phyloP scores from a whole-genome alignment of 306 rosid species.

The Malus sieversii region DNA sequence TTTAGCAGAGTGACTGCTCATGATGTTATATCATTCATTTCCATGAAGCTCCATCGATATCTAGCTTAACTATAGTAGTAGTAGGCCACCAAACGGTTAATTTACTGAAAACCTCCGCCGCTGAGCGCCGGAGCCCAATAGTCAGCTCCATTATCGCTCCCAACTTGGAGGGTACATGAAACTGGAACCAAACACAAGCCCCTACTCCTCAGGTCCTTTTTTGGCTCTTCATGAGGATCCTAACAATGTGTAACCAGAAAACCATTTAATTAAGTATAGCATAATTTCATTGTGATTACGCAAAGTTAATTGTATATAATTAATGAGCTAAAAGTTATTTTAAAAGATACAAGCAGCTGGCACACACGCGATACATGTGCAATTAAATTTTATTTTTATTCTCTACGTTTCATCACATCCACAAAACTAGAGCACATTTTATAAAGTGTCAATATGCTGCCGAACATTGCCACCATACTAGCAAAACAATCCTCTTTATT shows the following conservation, averaged over 20 bases:
- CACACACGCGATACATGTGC: too few relatives aligned
- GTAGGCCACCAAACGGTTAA: conserved; percentile 5
- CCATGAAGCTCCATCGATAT: conserved; percentile 24
- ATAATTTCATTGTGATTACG: not conserved
- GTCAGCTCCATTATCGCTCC: conserved; percentile 94
- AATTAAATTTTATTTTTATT: too few relatives aligned
- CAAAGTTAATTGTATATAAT: too few relatives aligned
- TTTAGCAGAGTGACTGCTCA: conserved; percentile 97
- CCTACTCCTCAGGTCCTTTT: conserved; percentile 84
- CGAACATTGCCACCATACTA: too few relatives aligned
- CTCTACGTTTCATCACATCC: too few relatives aligned
- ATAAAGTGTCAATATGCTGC: too few relatives aligned
- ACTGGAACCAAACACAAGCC: conserved; percentile 97
- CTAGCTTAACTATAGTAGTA: not conserved
- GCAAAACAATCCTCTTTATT: too few relatives aligned
- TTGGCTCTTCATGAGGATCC: conserved; percentile 55
- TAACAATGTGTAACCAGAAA: not conserved
- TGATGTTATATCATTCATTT: conserved; percentile 80
- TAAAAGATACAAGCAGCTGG: too few relatives aligned
- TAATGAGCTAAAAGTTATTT: too few relatives aligned
- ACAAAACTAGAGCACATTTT: too few relatives aligned
- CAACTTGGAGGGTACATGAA: conserved; percentile 90
- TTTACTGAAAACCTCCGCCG: conserved; percentile 61
- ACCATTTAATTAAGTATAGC: not conserved
- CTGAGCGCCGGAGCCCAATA: conserved; percentile 95